Evolutionary conservation across 805 yeast species (phyloP), one percentile per base, ranked within the genome.

Genomic region (Nematodospora valgi): DNA sequence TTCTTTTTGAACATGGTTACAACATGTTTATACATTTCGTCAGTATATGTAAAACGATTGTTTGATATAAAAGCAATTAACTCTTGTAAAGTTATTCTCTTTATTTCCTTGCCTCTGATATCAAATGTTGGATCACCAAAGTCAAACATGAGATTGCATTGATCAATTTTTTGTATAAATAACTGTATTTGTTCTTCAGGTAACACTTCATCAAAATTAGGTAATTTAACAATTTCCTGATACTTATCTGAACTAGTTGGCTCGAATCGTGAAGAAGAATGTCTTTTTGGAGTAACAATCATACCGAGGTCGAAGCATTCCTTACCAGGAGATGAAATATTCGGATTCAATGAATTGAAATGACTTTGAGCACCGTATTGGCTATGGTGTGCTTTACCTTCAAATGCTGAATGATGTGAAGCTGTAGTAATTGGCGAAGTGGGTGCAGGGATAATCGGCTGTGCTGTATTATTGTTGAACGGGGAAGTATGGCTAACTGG

Each of bases 121-220:
- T 93, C 97, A 38, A 81, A 80, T 10, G 95, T 82, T 5, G 97
- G 95, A 60, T 93, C 98, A 51, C 78, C 77, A 56, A 93, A 93
- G 65, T 93, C 96, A 67, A 91, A 93, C 67, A 93, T 78, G 17
- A 88, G 81, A 57, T 86, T 87, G 68, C 98, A 91, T 62, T 93
- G 98, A 51, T 88, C 95, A 34, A 91, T 80, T 54, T 93, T 93
- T 49, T 83, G 83, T 35, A 88, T 64, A 52, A 93, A 93, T 42
- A 93, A 71, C 18, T 80, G 82, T 34, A 81, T 76, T 43, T 83
- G 82, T 53, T 86, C 91, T 43, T 80, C 86, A 14, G 87, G 83
- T 18, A 68, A 66, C 14, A 89, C 95, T 49, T 89, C 96, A 46
- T 86, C 89, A 54, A 91, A 88, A 36, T 76, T 71, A 11, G 97